A percentile compares a stretch with the other conserved stretches of the same genome.
phyloP scores from a whole-genome alignment of 305 asterid genomes.

The Fraxinus greggii region DNA sequence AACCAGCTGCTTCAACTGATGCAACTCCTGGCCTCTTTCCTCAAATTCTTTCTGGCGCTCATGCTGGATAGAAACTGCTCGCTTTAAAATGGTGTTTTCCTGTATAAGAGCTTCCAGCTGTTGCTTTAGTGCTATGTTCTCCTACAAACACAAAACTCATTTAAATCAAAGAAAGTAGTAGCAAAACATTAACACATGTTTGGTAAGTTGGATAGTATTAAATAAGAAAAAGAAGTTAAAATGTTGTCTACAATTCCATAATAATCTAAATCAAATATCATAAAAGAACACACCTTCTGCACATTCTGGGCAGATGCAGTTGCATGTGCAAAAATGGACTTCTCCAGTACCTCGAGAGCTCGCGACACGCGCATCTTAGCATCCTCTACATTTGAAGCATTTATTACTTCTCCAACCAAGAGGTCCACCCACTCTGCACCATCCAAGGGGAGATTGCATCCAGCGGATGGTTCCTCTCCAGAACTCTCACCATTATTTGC shows the following conservation, averaged over 20 bases:
- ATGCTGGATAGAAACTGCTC: constrained; percentile 75
- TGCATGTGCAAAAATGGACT: constrained; percentile 58
- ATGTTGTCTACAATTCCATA: neutral
- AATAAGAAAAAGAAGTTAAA: neutral
- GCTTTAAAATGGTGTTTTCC: constrained; percentile 69
- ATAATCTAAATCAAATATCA: constrained; percentile 13
- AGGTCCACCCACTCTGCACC: constrained; percentile 94
- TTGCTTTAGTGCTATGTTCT: constrained; percentile 63
- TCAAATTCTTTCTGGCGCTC: constrained; percentile 91
- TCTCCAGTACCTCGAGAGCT: constrained; percentile 86
- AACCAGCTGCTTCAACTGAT: constrained; percentile 77
- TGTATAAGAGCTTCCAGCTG: constrained; percentile 70
- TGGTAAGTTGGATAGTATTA: neutral
- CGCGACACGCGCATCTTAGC: constrained; percentile 86
- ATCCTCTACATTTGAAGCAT: constrained; percentile 71
- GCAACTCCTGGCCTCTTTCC: constrained; percentile 69
- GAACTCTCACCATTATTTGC: constrained; percentile 40
- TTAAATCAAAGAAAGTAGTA: constrained; percentile 5
- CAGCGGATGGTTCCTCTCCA: constrained; percentile 39
- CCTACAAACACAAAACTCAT: constrained; percentile 39
- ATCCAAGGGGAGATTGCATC: constrained; percentile 45
- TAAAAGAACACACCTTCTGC: constrained; percentile 42
- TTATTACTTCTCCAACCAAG: constrained; percentile 74
- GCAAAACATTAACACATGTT: constrained; percentile 18
- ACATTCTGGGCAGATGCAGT: constrained; percentile 46